phyloP scores from a whole-genome alignment of 441 rosid genomes.

The Euphorbia corollata region DNA sequence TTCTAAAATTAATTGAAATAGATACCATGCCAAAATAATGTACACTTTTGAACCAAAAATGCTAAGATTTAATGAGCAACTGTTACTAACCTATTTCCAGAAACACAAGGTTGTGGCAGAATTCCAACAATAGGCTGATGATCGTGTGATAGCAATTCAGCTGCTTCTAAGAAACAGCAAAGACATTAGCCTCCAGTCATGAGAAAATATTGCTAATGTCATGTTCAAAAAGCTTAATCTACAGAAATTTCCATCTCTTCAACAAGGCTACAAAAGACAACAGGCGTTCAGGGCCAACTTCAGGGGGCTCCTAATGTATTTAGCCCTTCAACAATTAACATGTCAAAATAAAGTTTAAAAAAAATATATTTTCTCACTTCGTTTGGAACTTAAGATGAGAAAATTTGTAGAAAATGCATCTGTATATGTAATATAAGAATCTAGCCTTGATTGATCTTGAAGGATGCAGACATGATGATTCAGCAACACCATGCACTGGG shows the following conservation, averaged over 20 bases:
- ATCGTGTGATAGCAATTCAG: constrained; percentile 38
- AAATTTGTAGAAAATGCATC: too few relatives aligned
- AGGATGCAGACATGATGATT: not conserved
- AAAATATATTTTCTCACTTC: not conserved
- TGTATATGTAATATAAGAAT: too few relatives aligned
- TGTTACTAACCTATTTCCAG: constrained; percentile 42
- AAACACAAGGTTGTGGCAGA: constrained; percentile 53
- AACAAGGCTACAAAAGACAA: too few relatives aligned
- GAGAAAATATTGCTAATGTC: constrained; percentile 1
- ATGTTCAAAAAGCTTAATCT: not conserved
- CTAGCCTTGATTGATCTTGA: not conserved
- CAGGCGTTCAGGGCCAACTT: too few relatives aligned
- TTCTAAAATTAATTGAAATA: too few relatives aligned
- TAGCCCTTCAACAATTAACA: not conserved
- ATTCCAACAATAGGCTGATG: constrained; percentile 51
- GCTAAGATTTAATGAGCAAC: constrained; percentile 11
- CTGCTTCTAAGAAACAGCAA: constrained; percentile 38
- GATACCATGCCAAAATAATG: too few relatives aligned
- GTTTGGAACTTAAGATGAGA: too few relatives aligned
- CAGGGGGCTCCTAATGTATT: not conserved
- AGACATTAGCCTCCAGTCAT: constrained; percentile 17
- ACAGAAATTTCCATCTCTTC: too few relatives aligned
- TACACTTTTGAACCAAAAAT: not conserved
- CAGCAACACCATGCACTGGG: not conserved
- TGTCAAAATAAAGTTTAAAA: not conserved